Evolutionary conservation across 169 alveolate genomes (phyloP).

Genomic region (Plasmodium reichenowi): DNA sequence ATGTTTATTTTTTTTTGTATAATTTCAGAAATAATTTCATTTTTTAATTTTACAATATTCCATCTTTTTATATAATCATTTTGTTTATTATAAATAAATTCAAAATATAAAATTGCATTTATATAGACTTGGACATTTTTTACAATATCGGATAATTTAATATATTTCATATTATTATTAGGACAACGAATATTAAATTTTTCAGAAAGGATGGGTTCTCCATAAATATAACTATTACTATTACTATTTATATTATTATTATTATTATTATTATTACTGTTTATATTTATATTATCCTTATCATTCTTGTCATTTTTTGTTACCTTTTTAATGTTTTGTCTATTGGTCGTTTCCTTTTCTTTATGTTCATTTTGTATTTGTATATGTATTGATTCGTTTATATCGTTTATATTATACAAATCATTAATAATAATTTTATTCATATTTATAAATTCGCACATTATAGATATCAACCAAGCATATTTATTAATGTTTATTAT

Average conservation of each 20-base stretch:
- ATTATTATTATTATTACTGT: not conserved
- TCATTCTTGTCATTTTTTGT: not conserved
- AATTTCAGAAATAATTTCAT: conserved; percentile 64
- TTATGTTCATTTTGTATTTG: not conserved
- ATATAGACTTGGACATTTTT: conserved; percentile 23
- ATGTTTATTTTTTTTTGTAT: conserved; percentile 29
- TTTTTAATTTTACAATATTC: conserved; percentile 66
- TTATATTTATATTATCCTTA: not conserved
- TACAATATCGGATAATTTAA: conserved; percentile 47
- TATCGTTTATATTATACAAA: conserved; percentile 9
- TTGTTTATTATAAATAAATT: conserved; percentile 47
- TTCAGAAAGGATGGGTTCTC: not conserved
- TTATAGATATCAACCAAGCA: conserved; percentile 55
- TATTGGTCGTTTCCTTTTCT: not conserved
- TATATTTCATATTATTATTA: conserved; percentile 30
- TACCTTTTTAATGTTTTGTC: not conserved
- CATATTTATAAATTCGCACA: conserved; percentile 67
- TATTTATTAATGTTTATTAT: conserved; percentile 34
- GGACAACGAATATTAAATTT: not conserved
- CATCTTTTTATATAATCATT: conserved; percentile 58
- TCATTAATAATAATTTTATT: conserved; percentile 63
- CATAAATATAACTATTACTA: not conserved
- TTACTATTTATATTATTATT: too few species aligned
- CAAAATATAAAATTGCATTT: conserved; percentile 52
- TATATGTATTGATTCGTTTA: conserved; percentile 22